Evolutionary conservation across 2,329 filamentous ascomycete genomes (phyloP), one percentile per base, ranked within the genome.

Genomic region (Shiraia sp.): DNA sequence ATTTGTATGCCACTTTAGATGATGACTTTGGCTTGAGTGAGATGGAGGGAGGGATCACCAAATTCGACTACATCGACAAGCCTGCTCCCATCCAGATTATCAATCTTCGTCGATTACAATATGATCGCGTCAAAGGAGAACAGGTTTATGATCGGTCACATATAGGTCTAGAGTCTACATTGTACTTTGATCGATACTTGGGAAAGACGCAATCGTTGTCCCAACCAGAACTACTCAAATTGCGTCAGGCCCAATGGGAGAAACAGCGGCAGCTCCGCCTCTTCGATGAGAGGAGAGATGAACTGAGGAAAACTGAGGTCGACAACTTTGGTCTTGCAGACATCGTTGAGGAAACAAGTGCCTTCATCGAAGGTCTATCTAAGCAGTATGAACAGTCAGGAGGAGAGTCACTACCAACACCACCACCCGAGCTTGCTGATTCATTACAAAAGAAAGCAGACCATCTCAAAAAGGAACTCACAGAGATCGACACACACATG

Each of bases 41-140:
- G 19, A 81, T 92, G 22, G 83, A 64, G 31, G 53, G 49, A 7
- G 52, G 50, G 12, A 38, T 51, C 15, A 50, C 47, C 10, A 64
- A 68, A 36, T 69, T 58, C 34, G 64, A 65, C 19, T 66, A 59
- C 24, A 61, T 71, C 49, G 81, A 81, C 48, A 77, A 78, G n/a
- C 74, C 91, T 9, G 90, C 93, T 1, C 90, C 91, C 0, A 81
- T 99, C 23, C 75, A 97, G 13, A 91, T 96, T 59, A 83, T 99
- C 31, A 87, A 90, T 52, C 88, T 99, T 23, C 90, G 95, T 63
- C 84, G 93, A 4, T 85, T 88, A 3, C 84, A 86, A 45, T 89
- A 83, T 36, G 85, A 89, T 51, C 78, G 79, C 6, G 78, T 49
- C 19, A 50, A 56, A 78, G 47, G 54, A 14, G 45, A 52, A 30